Percentiles rank a stretch among this genome's conserved stretches.
These are phyloP conservation scores for Aspergillus fijiensis DNA, from an alignment of 2,329 filamentous ascomycete genomes.

Conservation along the genomic window DNA sequence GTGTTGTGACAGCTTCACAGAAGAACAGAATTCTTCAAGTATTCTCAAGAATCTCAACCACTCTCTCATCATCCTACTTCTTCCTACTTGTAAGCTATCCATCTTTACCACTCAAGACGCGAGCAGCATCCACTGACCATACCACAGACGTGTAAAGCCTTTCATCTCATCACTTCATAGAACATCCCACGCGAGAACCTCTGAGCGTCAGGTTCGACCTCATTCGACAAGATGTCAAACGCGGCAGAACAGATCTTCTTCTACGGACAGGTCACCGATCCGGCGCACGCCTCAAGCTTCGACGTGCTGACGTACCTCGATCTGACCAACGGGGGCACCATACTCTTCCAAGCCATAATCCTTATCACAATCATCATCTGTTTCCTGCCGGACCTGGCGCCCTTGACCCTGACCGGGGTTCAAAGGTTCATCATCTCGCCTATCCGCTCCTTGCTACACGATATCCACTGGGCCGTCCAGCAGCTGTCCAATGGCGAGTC, in stretches of 20 bases:
- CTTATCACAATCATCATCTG: constrained; percentile 4
- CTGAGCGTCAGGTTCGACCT: neutral
- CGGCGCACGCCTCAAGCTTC: constrained; percentile 3
- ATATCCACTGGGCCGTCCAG: neutral
- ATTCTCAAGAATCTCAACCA: too few relatives aligned
- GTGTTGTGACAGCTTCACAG: neutral
- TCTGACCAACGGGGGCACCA: constrained; percentile 10
- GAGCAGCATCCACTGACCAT: too few relatives aligned
- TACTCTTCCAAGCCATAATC: constrained; percentile 10
- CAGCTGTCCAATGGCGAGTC: constrained; percentile 8
- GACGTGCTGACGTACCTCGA: constrained; percentile 10
- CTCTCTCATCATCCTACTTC: too few relatives aligned
- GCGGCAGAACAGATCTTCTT: constrained; percentile 16
- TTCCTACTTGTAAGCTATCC: too few relatives aligned
- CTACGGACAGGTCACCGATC: constrained; percentile 13
- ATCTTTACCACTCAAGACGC: too few relatives aligned
- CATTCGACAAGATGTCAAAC: constrained; percentile 16
- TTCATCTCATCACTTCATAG: too few relatives aligned
- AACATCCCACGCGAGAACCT: too few relatives aligned
- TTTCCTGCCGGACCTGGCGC: constrained; percentile 6
- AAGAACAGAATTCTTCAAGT: neutral
- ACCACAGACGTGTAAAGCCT: too few relatives aligned
- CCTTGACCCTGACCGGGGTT: neutral
- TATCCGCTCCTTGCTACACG: neutral
- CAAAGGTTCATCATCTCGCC: constrained; percentile 3